Evolutionary conservation across 2,329 filamentous ascomycete genomes (phyloP), one percentile per base, ranked within the genome.

Genomic region (Paraphoma sp.): DNA sequence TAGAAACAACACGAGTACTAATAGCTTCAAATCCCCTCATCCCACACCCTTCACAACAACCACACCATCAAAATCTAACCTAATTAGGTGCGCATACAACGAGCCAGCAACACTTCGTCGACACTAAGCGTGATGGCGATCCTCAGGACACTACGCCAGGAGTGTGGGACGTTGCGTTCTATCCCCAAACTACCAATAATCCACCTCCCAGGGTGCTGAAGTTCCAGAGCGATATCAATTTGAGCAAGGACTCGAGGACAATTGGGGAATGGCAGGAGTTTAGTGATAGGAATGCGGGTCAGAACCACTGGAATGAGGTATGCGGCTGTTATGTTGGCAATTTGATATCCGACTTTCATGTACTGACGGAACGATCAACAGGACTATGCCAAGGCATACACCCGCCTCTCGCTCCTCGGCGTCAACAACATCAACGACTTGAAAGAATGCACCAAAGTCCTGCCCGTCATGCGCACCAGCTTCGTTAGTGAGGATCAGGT

Each of bases 391-490:
- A 76, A 77, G 36, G 83, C 82, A 11, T 86, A 86, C 62, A 77
- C 84, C 44, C 82, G 83, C 18, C 75, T 87, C 38, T 83, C 80
- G 31, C 72, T 86, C 2, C 79, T 87, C 10, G 84, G 84, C 3
- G 83, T 86, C 12, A 79, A 83, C 64, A 85, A 85, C 64, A 82
- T 86, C 69, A 86, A 86, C 68, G 69, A 76, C 18, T 72, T 86
- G 43, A 82, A 79, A 14, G 84, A 86, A 60, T 86, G 84, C 77
- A 84, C 82, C 9, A 79, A 81, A 62, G 82, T 82, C 2, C 71
- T 86, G 9, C 84, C 76, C 0, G 64, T 63, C 2, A 63, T 48
- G 28, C 61, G 63, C 6, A 65, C 54, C 6, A 59, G 55, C 0
- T 75, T 76, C 40, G 59, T 64, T 2, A 69, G 51, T 42, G 55